These are phyloP conservation scores for Eutrema heterophyllum DNA, from an alignment of 345 rosid species.

Conservation along the genomic window DNA sequence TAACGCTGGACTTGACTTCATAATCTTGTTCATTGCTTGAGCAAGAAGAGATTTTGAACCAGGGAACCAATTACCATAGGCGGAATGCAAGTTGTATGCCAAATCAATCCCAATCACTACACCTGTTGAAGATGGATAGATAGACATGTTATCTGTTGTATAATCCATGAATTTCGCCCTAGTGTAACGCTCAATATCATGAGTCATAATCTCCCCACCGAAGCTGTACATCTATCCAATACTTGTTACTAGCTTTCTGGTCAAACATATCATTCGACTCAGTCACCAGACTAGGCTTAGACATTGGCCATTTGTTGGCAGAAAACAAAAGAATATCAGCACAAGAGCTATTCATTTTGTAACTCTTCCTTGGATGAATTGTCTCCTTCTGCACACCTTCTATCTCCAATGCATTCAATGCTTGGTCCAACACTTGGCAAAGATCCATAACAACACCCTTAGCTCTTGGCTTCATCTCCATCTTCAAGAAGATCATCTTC, in stretches of 20 bases:
- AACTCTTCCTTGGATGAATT: slow-evolving; percentile 94
- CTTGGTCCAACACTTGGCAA: slow-evolving; percentile 90
- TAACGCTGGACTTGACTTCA: slow-evolving; percentile 94
- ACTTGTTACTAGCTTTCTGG: slow-evolving; percentile 83
- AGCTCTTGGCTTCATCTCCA: too few relatives aligned
- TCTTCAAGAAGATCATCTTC: too few relatives aligned
- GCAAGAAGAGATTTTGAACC: slow-evolving; percentile 80
- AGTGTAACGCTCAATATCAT: slow-evolving; percentile 88
- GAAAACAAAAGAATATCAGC: slow-evolving; percentile 88
- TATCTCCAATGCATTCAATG: slow-evolving; percentile 78
- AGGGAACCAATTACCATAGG: slow-evolving; percentile 95
- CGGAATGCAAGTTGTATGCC: slow-evolving; percentile 87
- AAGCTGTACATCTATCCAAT: slow-evolving; percentile 89
- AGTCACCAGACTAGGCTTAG: slow-evolving; percentile 87
- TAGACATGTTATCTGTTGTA: slow-evolving; percentile 91
- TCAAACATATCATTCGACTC: slow-evolving; percentile 88
- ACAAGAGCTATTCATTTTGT: slow-evolving; percentile 96
- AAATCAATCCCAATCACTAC: slow-evolving; percentile 91
- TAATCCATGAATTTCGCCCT: slow-evolving; percentile 94
- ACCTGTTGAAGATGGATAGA: slow-evolving; percentile 96
- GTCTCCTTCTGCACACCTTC: slow-evolving; percentile 95
- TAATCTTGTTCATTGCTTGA: slow-evolving; percentile 93
- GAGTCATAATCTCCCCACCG: slow-evolving; percentile 95
- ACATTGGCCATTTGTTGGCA: slow-evolving; percentile 87
- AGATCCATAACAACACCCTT: slow-evolving; percentile 90